These are phyloP conservation scores for Pestalotiopsis fici DNA, from an alignment of 2,329 filamentous ascomycete species.

Conservation along the genomic window DNA sequence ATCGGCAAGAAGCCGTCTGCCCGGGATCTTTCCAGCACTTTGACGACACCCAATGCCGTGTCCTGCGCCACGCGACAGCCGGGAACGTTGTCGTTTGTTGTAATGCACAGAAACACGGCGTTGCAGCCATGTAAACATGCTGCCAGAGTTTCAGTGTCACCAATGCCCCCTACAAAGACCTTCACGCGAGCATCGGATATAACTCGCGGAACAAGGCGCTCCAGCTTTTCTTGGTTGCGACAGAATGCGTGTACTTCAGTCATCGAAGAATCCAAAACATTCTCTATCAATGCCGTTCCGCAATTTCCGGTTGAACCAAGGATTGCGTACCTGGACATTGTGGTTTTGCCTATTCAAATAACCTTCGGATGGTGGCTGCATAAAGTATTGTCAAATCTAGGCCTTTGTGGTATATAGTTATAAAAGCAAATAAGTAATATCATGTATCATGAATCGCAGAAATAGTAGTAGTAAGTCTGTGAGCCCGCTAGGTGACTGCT, in stretches of 20 bases:
- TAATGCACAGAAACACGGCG: conserved; percentile 40
- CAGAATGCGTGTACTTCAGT: conserved; percentile 42
- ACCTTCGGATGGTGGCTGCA: too few relatives aligned
- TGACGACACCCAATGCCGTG: conserved; percentile 35
- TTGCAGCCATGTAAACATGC: conserved; percentile 33
- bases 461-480: too few relatives aligned
- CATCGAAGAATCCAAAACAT: conserved; percentile 33
- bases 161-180: conserved; percentile 42
- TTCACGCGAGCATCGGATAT: conserved; percentile 30
- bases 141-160: conserved; percentile 37
- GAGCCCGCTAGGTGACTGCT: too few relatives aligned
- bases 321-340: conserved; percentile 35
- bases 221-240: conserved; percentile 41
- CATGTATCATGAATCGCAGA: too few relatives aligned
- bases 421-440: too few relatives aligned
- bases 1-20: conserved; percentile 10
- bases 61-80: conserved; percentile 38
- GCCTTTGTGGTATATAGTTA: too few relatives aligned
- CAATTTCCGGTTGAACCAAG: conserved; percentile 45
- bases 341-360: too few relatives aligned
- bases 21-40: conserved; percentile 14
- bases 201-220: conserved; percentile 31
- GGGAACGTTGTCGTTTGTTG: conserved; percentile 45
- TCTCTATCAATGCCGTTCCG: conserved; percentile 40
- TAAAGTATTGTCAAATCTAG: too few relatives aligned